Evolutionary conservation across 1,284 basidiomycete species (phyloP), one percentile per base, ranked within the genome.

Genomic region (Trichosporon sp.): DNA sequence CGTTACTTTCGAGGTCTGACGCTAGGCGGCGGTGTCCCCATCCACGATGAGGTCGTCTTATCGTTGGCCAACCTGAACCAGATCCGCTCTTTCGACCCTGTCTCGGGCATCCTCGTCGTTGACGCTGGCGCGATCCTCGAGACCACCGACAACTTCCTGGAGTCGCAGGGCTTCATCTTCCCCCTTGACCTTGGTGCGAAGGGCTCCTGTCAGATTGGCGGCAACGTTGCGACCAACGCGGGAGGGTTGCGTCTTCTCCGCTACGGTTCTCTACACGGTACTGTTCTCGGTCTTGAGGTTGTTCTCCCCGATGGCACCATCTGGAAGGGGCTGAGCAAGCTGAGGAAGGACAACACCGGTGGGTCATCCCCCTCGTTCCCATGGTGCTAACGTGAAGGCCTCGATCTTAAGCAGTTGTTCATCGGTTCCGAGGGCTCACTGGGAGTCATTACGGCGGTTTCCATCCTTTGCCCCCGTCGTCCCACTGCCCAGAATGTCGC

Each of bases 311-410:
- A 99, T 79, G 95, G 97, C n/a, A 93, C 92, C n/a, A 88, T 99
- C 72, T 88, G 96, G 72, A 90, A 96, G 78, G 91, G 92, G 74
- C 84, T 96, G 43, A 90, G 91, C 6, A 85, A 83, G 19, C 85
- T 99, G 71, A 89, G 97, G 65, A 99, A 99, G 85, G 97, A 99
- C 84, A 99, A 99, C 83, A 99, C 97, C 1, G 96, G 94, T 91
- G 70, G 72, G 87, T 1, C 19, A 1, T 26, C 26, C 26, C 26
- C 26, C 1, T 26, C 26, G 26, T 26, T 26, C 26, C 26, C 26
- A 26, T 26, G 26, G 61, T 10, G 48, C 67, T 74, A 21, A 74
- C 40, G 2, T 8, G 38, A 75, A 94, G 94, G 96, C n/a, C 96
- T 98, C 81, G 97, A 99, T 83, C 87, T 99, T 66, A 99, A 99